Base-by-base conservation (phyloP, 2,329 filamentous ascomycete species). In the Curvularia spicifera region DNA sequence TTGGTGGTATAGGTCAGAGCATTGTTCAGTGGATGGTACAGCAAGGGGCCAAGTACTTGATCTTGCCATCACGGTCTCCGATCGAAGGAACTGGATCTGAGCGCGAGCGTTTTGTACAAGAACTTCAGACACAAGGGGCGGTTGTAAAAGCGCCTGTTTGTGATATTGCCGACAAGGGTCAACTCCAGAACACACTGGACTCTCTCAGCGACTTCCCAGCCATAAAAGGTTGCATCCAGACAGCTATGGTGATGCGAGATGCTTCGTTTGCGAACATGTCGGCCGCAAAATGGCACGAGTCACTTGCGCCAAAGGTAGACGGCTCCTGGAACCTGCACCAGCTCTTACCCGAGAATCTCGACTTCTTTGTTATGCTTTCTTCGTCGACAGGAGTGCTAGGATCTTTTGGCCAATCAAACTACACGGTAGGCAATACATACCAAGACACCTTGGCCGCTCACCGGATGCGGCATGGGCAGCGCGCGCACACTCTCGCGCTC, bases 261-360 rank as follows among this genome's bases (percentile, higher is more conserved):
- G 54, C 63, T n/a, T 54, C 64, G 0, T 67, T 69, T 39, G 56
- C 65, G 1, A 63, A 63, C 33, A 71, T 72, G 69, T 51, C 54
- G 2, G 24, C 45, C 24, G 56, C 52, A 5, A 48, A 67, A 24
- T 71, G 64, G 61, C 53, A 50, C 1, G 24, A 51, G 7, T 52
- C 57, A 1, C 46, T 67, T 4, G 29, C 40, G 0, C 59, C 69
- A 5, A 80, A 80, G 52, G 60, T 79, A 7, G 42, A 50, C 4
- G 75, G 76, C 1, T 71, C 75, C 1, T 70, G 75, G 66, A 72
- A 73, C 31, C 60, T 79, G 0, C 67, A 71, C 31, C 26, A 20
- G 2, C 47, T 53, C 6, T 57, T 71, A 5, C 63, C 64, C 0
- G 13, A 12, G 7, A 49, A 56, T 15, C 52, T 72, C 20, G 63